These are phyloP conservation scores for Paraphaeosphaeria sporulosa DNA, from an alignment of 2,329 filamentous ascomycete genomes.

Conservation along the genomic window DNA sequence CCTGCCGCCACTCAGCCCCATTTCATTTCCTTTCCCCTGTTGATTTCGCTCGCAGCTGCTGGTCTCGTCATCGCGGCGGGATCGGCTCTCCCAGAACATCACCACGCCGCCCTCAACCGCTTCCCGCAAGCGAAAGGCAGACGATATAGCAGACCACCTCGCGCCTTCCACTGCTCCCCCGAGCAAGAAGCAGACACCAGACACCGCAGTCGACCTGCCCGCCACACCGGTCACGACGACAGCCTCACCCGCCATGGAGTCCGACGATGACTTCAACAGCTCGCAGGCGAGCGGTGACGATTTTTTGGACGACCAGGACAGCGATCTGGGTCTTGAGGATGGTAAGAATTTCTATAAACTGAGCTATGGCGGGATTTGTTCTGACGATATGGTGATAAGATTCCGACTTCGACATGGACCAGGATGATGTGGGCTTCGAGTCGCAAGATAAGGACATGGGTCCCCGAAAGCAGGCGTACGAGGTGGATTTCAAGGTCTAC, in stretches of 20 bases:
- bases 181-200: slow-evolving; percentile 39
- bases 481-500: slow-evolving; percentile 85
- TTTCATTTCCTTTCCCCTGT: slow-evolving; percentile 13
- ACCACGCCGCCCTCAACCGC: slow-evolving; percentile 45
- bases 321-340: slow-evolving; percentile 65
- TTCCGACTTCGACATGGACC: slow-evolving; percentile 64
- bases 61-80: slow-evolving; percentile 52
- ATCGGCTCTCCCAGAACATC: slow-evolving; percentile 41
- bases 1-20: slow-evolving; percentile 20
- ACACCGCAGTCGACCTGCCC: slow-evolving; percentile 31
- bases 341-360: slow-evolving; percentile 40
- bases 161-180: slow-evolving; percentile 38
- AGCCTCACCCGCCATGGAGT: slow-evolving; percentile 76
- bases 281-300: slow-evolving; percentile 79
- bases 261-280: slow-evolving; percentile 93
- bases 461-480: slow-evolving; percentile 76
- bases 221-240: slow-evolving; percentile 45
- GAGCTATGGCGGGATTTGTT: not conserved
- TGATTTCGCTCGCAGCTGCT: slow-evolving; percentile 29
- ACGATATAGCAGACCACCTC: slow-evolving; percentile 41
- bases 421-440: slow-evolving; percentile 67
- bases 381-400: slow-evolving; percentile 45
- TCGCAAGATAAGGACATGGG: slow-evolving; percentile 75
- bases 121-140: slow-evolving; percentile 50
- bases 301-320: slow-evolving; percentile 78